Evolutionary conservation across 2,329 filamentous ascomycete genomes (phyloP).

Genomic region (Stylonectria norvegica): DNA sequence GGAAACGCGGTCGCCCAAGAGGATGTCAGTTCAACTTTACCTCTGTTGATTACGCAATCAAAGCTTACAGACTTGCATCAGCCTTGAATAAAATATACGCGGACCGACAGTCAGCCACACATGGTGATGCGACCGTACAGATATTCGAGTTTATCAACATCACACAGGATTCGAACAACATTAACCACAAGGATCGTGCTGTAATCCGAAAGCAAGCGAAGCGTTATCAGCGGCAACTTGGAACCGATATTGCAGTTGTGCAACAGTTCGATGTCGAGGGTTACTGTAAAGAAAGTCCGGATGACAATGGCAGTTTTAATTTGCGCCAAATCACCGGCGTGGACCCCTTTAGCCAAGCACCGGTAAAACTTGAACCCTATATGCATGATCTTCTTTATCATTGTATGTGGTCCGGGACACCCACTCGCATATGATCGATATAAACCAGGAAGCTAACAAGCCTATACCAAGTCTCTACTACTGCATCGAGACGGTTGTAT

Average conservation of each 20-base stretch:
- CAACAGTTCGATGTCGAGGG: too few species aligned
- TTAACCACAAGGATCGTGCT: not conserved
- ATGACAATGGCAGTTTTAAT: not conserved
- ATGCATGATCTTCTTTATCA: conserved; percentile 1
- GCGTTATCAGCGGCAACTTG: not conserved
- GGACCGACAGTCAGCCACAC: not conserved
- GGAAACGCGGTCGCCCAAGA: conserved; percentile 3
- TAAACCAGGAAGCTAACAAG: not conserved
- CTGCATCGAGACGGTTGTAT: not conserved
- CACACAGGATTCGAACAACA: not conserved
- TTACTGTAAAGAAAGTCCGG: not conserved
- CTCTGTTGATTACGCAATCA: not conserved
- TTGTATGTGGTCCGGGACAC: not conserved
- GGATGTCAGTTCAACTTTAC: not conserved
- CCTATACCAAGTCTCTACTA: not conserved
- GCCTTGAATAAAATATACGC: not conserved
- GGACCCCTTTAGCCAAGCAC: not conserved
- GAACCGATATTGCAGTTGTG: too few species aligned
- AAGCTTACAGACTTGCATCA: too few species aligned
- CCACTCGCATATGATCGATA: too few species aligned
- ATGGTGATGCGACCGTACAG: not conserved
- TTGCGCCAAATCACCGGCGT: not conserved
- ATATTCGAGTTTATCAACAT: conserved; percentile 2
- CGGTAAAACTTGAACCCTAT: conserved; percentile 1
- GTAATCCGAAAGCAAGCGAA: conserved; percentile 1